Evolutionary conservation across 768 basidiomycete genomes (phyloP).

Genomic region (Porpolomopsis calyptriformis): DNA sequence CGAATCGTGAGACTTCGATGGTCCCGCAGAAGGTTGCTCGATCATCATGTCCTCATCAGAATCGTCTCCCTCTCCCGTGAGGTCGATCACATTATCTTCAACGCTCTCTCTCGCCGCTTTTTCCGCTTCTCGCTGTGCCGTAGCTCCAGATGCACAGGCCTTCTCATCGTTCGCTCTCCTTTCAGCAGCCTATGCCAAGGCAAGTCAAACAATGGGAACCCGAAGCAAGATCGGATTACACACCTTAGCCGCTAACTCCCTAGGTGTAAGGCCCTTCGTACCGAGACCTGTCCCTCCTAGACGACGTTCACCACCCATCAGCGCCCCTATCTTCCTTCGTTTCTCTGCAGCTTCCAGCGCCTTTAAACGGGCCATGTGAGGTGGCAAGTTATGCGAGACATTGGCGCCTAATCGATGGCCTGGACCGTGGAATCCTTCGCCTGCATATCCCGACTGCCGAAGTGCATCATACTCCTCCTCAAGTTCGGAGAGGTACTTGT

Average conservation of each 20-base stretch:
- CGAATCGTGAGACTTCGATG: slow-evolving; percentile 13
- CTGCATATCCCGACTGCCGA: slow-evolving; percentile 71
- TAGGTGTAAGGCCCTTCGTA: slow-evolving; percentile 38
- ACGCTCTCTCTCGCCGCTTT: slow-evolving; percentile 63
- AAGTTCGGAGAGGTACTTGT: slow-evolving; percentile 58
- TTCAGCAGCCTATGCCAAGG: slow-evolving; percentile 65
- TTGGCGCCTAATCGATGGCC: slow-evolving; percentile 62
- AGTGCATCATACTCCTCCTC: slow-evolving; percentile 82
- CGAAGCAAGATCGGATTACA: slow-evolving; percentile 14
- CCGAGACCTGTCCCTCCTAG: slow-evolving; percentile 44
- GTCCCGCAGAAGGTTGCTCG: slow-evolving; percentile 13
- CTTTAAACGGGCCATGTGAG: slow-evolving; percentile 50
- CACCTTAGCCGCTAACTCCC: slow-evolving; percentile 67
- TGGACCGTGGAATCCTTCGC: slow-evolving; percentile 82
- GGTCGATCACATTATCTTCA: slow-evolving; percentile 48
- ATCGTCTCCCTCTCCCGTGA: slow-evolving; percentile 36
- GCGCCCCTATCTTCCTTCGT: slow-evolving; percentile 34
- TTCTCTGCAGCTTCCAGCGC: slow-evolving; percentile 78
- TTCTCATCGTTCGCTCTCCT: slow-evolving; percentile 64
- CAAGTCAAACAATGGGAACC: slow-evolving; percentile 2
- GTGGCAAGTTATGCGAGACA: slow-evolving; percentile 57
- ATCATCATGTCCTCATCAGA: slow-evolving; percentile 24
- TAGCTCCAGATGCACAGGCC: slow-evolving; percentile 50
- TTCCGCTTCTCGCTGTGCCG: slow-evolving; percentile 49
- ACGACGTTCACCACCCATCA: slow-evolving; percentile 45